Evolutionary conservation across 805 yeast species (phyloP).

Genomic region (Debaryomyces hansenii): DNA sequence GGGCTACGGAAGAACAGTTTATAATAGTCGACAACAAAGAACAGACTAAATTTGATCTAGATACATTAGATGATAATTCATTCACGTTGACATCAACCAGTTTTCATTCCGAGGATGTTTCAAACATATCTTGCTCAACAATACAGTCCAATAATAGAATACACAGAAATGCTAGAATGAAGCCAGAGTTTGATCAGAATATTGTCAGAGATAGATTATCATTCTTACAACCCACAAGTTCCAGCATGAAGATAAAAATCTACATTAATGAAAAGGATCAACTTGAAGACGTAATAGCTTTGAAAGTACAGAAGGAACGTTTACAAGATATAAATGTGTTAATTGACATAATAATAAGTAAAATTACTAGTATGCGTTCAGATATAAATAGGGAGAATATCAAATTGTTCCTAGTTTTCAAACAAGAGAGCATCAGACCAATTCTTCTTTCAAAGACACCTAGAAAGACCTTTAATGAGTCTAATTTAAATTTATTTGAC

Average conservation of each 20-base stretch:
- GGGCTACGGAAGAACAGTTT: neutral
- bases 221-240: neutral
- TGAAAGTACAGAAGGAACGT: slow-evolving; percentile 11
- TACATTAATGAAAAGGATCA: slow-evolving; percentile 3
- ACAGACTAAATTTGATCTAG: neutral
- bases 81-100: neutral
- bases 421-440: slow-evolving; percentile 2
- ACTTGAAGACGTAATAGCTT: slow-evolving; percentile 16
- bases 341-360: slow-evolving; percentile 11
- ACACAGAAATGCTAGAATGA: neutral
- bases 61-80: neutral
- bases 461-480: neutral
- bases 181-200: neutral
- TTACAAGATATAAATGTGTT: slow-evolving; percentile 12
- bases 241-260: slow-evolving; percentile 14
- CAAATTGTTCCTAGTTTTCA: neutral
- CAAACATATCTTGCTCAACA: neutral
- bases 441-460: neutral
- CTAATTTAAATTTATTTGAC: neutral
- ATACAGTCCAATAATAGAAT: neutral
- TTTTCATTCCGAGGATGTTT: neutral
- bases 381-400: neutral
- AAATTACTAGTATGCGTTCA: slow-evolving; percentile 4
- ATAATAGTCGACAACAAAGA: no score
- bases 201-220: neutral